Percentiles rank a stretch among this genome's conserved stretches.
Conservation (phyloP, 2,329 filamentous ascomycete genomes). For the Pseudocercospora fijiensis region DNA sequence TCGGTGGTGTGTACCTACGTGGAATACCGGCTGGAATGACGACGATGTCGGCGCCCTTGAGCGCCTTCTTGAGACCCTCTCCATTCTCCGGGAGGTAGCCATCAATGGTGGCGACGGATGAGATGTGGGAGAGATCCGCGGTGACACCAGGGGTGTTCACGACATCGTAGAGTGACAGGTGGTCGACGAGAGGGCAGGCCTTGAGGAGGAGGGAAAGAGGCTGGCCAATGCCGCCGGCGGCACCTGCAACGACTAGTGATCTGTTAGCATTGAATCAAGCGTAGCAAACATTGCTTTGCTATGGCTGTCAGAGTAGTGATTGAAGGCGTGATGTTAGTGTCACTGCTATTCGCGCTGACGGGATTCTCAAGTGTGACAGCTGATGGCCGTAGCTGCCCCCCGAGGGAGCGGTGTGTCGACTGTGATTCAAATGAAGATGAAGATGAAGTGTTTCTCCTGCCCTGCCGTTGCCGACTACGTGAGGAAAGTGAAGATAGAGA, state of each 20-base stretch:
- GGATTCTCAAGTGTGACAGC: neutral
- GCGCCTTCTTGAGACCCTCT: conserved; percentile 77
- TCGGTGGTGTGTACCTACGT: conserved; percentile 54
- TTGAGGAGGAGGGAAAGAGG: conserved; percentile 96
- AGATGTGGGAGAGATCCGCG: conserved; percentile 96
- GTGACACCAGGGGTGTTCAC: conserved; percentile 97
- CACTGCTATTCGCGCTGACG: neutral
- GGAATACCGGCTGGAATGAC: conserved; percentile 98
- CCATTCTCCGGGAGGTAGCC: conserved; percentile 80
- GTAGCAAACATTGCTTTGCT: neutral
- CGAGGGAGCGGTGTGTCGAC: neutral
- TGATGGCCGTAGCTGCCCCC: neutral
- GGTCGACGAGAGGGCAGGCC: conserved; percentile 79
- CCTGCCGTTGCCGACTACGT: neutral
- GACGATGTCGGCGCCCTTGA: conserved; percentile 92
- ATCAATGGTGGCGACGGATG: conserved; percentile 78
- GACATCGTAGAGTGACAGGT: conserved; percentile 98
- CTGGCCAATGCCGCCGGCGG: conserved; percentile 98
- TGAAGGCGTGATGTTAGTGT: neutral
- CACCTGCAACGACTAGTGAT: conserved; percentile 75
- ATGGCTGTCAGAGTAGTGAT: neutral
- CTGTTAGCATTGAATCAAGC: neutral
- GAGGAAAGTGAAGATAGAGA: conserved; percentile 12
- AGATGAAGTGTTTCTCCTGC: neutral
- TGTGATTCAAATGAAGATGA: neutral